Evolutionary conservation across 805 yeast species (phyloP).

Genomic region (Lachancea waltii): DNA sequence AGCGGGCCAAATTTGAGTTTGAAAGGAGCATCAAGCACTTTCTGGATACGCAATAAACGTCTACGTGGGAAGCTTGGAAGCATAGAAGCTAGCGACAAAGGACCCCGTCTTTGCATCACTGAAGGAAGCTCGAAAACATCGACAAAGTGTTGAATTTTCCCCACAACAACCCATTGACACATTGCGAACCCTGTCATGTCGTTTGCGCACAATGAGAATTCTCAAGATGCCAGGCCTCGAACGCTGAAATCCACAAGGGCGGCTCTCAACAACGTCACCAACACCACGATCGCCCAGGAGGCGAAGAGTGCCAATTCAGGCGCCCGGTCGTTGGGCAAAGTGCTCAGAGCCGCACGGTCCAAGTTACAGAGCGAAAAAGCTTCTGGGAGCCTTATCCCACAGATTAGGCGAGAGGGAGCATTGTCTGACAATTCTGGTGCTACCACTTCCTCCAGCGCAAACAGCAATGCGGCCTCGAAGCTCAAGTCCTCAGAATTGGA

Average conservation of each 20-base stretch:
- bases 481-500: conserved; percentile 3
- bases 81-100: background rate
- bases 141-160: background rate
- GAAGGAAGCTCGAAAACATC: no score
- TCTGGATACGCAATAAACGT: background rate
- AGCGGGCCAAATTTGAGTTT: background rate
- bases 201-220: conserved; percentile 13
- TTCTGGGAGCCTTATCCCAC: conserved; percentile 9
- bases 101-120: no score
- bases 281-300: conserved; percentile 26
- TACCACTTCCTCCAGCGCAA: conserved; percentile 1
- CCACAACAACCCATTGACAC: no score
- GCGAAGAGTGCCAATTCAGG: conserved; percentile 15
- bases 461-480: background rate
- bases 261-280: conserved; percentile 33
- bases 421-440: background rate
- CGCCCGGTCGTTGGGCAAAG: conserved; percentile 13
- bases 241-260: conserved; percentile 18
- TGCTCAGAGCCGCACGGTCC: conserved; percentile 11
- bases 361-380: conserved; percentile 10
- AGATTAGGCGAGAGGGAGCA: conserved; percentile 3
- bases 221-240: conserved; percentile 20
- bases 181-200: conserved; percentile 7
- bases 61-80: background rate
- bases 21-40: background rate